These are phyloP conservation scores for Melanomma pulvis-pyrius DNA, from an alignment of 495 filamentous ascomycete genomes.

Conservation along the genomic window DNA sequence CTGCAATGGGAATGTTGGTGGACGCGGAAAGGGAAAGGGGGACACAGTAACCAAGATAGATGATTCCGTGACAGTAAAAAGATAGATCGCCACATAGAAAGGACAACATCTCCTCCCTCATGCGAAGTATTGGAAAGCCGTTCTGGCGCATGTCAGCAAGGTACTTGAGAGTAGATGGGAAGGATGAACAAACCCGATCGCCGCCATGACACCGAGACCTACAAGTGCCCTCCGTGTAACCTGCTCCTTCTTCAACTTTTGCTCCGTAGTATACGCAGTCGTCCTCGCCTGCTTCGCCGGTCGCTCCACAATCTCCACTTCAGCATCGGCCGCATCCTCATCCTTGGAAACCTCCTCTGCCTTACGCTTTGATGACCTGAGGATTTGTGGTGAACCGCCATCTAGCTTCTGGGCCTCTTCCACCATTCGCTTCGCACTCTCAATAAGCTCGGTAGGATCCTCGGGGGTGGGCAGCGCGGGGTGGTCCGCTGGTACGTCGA, in stretches of 20 bases:
- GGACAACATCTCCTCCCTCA: not conserved
- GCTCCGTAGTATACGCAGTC: conserved; percentile 68
- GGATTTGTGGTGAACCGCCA: conserved; percentile 35
- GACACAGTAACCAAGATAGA: not conserved
- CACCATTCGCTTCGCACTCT: conserved; percentile 87
- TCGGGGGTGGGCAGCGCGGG: conserved; percentile 73
- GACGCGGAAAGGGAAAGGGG: conserved; percentile 5
- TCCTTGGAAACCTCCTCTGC: conserved; percentile 64
- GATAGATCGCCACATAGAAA: not conserved
- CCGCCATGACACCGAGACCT: conserved; percentile 80
- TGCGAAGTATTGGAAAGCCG: conserved; percentile 25
- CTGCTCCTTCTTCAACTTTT: conserved; percentile 77
- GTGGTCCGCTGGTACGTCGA: conserved; percentile 69
- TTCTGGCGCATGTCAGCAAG: conserved; percentile 10
- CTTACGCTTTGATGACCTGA: conserved; percentile 69
- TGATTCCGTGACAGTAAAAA: conserved; percentile 9
- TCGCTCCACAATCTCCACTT: conserved; percentile 56
- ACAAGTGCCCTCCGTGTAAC: conserved; percentile 81
- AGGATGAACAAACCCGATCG: conserved; percentile 73
- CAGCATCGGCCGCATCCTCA: conserved; percentile 58
- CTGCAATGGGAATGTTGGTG: conserved; percentile 2
- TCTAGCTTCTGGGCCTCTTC: conserved; percentile 69
- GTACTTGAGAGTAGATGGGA: not conserved
- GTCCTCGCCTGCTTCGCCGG: conserved; percentile 65
- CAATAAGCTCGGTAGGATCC: conserved; percentile 78